Evolutionary conservation across 1,284 basidiomycete genomes (phyloP), one percentile per base, ranked within the genome.

Genomic region (Stereum hirsutum): DNA sequence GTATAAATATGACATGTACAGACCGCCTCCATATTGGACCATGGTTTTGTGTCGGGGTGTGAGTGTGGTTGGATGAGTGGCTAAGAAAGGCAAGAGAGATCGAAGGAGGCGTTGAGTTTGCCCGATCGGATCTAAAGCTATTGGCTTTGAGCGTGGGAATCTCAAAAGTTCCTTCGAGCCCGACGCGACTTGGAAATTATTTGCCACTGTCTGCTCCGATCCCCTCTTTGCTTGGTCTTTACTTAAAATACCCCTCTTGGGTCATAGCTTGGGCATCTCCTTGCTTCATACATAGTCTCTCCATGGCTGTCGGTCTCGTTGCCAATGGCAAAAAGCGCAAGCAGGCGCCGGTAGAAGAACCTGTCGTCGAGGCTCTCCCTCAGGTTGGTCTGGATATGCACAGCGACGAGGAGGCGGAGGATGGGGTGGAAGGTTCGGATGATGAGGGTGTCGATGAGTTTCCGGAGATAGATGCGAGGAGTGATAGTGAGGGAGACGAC

Each of bases 21-120:
- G 54, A 78, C 81, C 82, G 66, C 82, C 81, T 39, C 81, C 81
- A 59, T 84, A 83, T 50, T 77, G 75, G 19, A 83, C 80, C 81
- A 84, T 84, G n/a, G n/a, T n/a, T n/a, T n/a, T n/a, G n/a, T 14
- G 32, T 36, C 19, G 20, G 23, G 32, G 25, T 11, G 37, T 12
- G 33, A 35, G n/a, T 23, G 25, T n/a, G 6, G 37, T 32, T 57
- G 41, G 36, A 32, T 39, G 43, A 21, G 26, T 12, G 10, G 40
- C 5, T 10, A 17, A 11, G 23, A 41, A 14, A 36, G 32, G 27
- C 27, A 42, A 31, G 40, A 27, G 23, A n/a, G 34, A 42, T 36
- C 12, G 15, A n/a, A 30, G 43, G 39, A 41, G 32, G 25, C 47
- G 40, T 37, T 34, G 38, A 30, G 45, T 41, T 36, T 41, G 27